Evolutionary conservation across 2,329 filamentous ascomycete genomes (phyloP).

Genomic region (Chaetoscypha palmicola): DNA sequence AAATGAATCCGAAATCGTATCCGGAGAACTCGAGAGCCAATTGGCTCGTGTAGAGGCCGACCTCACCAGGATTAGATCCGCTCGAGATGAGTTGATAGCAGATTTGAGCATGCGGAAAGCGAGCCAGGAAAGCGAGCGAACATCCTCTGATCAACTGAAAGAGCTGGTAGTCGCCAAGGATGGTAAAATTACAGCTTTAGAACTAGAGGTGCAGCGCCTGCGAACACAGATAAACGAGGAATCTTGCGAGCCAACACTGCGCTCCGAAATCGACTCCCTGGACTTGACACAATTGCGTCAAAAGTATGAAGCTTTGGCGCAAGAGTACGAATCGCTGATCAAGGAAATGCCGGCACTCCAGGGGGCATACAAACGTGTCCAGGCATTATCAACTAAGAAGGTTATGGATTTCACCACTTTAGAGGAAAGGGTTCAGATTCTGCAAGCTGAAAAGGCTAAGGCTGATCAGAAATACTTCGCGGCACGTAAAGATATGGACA

Average conservation of each 20-base stretch:
- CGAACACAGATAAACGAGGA: constrained; percentile 46
- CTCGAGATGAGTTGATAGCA: constrained; percentile 77
- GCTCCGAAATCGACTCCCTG: constrained; percentile 49
- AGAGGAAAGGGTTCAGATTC: constrained; percentile 69
- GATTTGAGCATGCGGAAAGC: constrained; percentile 75
- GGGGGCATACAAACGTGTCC: constrained; percentile 83
- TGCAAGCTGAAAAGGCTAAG: constrained; percentile 86
- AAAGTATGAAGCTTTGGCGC: constrained; percentile 68
- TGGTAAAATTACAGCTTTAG: constrained; percentile 71
- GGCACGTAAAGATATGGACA: constrained; percentile 88
- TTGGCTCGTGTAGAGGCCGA: constrained; percentile 76
- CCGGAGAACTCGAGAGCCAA: constrained; percentile 74
- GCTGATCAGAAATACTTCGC: constrained; percentile 98
- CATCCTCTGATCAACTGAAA: constrained; percentile 64
- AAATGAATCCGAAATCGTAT: constrained; percentile 64
- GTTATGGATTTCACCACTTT: constrained; percentile 66
- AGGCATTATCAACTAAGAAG: constrained; percentile 78
- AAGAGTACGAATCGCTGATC: constrained; percentile 76
- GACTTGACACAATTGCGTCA: constrained; percentile 63
- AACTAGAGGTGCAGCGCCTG: constrained; percentile 73
- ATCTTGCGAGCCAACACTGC: constrained; percentile 33
- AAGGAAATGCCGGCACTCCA: constrained; percentile 86
- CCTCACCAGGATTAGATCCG: constrained; percentile 74
- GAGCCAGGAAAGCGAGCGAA: constrained; percentile 67
- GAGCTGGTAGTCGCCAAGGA: constrained; percentile 75